A percentile compares a stretch with the other conserved stretches of the same genome.
These are phyloP conservation scores for Royoungia palumana DNA, from an alignment of 768 basidiomycete species.

Conservation along the genomic window DNA sequence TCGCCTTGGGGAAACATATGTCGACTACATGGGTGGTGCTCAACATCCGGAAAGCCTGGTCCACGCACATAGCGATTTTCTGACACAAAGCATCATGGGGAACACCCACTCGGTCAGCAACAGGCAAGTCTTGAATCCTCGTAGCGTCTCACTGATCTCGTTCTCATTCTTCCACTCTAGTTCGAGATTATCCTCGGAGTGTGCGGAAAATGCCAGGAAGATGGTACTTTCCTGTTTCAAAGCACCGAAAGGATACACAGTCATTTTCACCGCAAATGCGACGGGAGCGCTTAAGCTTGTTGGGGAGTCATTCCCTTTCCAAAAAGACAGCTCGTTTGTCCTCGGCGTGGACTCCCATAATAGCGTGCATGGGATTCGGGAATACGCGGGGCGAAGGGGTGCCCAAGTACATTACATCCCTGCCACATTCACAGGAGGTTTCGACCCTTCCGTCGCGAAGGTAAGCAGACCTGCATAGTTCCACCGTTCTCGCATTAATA, in stretches of 20 bases:
- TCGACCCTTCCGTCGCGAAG: conserved; percentile 56
- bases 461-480: conserved; percentile 35
- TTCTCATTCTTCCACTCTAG: conserved; percentile 38
- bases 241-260: conserved; percentile 73
- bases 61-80: conserved; percentile 64
- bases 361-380: conserved; percentile 77
- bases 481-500: conserved; percentile 6
- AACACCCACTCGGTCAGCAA: conserved; percentile 85
- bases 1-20: conserved; percentile 66
- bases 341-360: conserved; percentile 81
- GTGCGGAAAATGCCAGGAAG: conserved; percentile 64
- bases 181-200: conserved; percentile 64
- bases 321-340: conserved; percentile 53
- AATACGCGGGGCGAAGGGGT: conserved; percentile 58
- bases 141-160: background rate
- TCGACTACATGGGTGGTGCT: conserved; percentile 85
- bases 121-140: conserved; percentile 55
- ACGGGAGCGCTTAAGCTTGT: conserved; percentile 77
- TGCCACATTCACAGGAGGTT: conserved; percentile 61
- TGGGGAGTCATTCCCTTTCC: conserved; percentile 77
- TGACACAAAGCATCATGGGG: conserved; percentile 63
- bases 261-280: conserved; percentile 80
- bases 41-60: conserved; percentile 79
- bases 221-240: conserved; percentile 76
- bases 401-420: conserved; percentile 62